phyloP scores from a whole-genome alignment of 2,329 filamentous ascomycete species.

The Nannizzia gypsea region DNA sequence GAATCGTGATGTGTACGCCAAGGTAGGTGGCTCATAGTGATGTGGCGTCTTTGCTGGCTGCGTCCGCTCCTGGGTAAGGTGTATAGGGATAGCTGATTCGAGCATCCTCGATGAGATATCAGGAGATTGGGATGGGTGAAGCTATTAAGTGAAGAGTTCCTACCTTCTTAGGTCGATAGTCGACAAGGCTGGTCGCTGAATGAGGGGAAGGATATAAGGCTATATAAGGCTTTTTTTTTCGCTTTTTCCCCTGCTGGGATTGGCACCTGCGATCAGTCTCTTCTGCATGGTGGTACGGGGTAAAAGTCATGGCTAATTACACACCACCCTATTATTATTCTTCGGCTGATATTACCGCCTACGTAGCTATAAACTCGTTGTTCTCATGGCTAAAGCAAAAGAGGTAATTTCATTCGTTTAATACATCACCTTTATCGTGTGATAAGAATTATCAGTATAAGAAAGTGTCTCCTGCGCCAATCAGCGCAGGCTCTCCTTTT shows the following conservation, averaged over 20 bases:
- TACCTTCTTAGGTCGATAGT: background rate
- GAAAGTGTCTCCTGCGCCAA: too few relatives aligned
- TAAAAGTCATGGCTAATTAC: background rate
- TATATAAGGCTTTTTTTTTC: background rate
- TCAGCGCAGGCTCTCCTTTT: too few relatives aligned
- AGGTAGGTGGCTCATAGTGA: slow-evolving; percentile 10
- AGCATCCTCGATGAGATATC: slow-evolving; percentile 3
- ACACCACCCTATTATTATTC: background rate
- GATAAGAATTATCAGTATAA: too few relatives aligned
- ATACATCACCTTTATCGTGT: too few relatives aligned
- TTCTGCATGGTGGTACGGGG: background rate
- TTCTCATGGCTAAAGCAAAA: too few relatives aligned
- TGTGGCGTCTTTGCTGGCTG: slow-evolving; percentile 7
- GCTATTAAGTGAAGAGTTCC: background rate
- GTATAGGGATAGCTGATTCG: slow-evolving; percentile 9
- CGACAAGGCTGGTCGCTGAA: background rate
- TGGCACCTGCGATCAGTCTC: background rate
- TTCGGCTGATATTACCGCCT: background rate
- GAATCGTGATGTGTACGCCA: slow-evolving; percentile 21
- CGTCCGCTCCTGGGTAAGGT: slow-evolving; percentile 10
- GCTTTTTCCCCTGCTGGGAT: background rate
- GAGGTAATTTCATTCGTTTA: too few relatives aligned
- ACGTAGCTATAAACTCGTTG: background rate
- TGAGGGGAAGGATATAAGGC: background rate
- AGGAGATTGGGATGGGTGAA: background rate